Evolutionary conservation across 2,329 filamentous ascomycete genomes (phyloP).

Genomic region (Colletotrichum sp.): DNA sequence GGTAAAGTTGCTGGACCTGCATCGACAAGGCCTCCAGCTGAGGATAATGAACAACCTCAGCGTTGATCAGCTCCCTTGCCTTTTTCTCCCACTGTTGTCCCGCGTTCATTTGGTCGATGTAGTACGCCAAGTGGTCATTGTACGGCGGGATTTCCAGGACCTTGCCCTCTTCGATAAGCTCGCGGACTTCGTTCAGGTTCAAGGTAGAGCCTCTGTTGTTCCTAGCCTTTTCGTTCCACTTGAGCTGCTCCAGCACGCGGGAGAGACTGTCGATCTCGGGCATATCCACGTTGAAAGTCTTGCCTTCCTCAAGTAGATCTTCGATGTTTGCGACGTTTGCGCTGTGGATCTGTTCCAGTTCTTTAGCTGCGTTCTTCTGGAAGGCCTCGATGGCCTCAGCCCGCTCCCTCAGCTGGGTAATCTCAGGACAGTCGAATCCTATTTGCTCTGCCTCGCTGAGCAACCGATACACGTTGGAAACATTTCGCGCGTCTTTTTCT

Average conservation of each 20-base stretch:
- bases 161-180: conserved; percentile 78
- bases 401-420: conserved; percentile 82
- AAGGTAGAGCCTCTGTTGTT: conserved; percentile 68
- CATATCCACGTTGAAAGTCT: conserved; percentile 88
- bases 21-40: conserved; percentile 90
- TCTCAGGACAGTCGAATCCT: conserved; percentile 93
- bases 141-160: conserved; percentile 79
- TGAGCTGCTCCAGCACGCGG: conserved; percentile 80
- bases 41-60: conserved; percentile 89
- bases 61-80: conserved; percentile 89
- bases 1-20: conserved; percentile 70
- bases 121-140: conserved; percentile 79
- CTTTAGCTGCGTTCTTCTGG: conserved; percentile 74
- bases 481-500: conserved; percentile 85
- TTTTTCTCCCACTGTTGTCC: conserved; percentile 93
- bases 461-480: conserved; percentile 86
- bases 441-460: conserved; percentile 84
- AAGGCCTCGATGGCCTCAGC: conserved; percentile 85
- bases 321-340: conserved; percentile 79
- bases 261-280: conserved; percentile 86
- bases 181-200: conserved; percentile 77
- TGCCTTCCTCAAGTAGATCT: conserved; percentile 87
- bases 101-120: conserved; percentile 75
- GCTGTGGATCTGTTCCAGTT: conserved; percentile 69
- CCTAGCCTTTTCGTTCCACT: conserved; percentile 84